These are phyloP conservation scores for Williopsis jadinii DNA, from an alignment of 1,139 yeast species.

Conservation along the genomic window DNA sequence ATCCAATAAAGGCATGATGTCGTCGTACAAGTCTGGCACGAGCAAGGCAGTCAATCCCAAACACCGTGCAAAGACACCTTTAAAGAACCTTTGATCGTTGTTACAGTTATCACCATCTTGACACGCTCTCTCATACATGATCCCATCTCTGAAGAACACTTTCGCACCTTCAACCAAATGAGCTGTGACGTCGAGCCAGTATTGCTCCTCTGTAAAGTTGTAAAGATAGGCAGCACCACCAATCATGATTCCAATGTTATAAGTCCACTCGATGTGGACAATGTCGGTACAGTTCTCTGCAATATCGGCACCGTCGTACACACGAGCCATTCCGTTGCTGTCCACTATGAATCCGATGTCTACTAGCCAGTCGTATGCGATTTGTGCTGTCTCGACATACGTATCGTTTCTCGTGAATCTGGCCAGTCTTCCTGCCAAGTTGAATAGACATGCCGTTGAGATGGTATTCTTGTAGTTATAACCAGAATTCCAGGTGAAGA, in stretches of 20 bases:
- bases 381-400: conserved; percentile 74
- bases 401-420: conserved; percentile 53
- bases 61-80: conserved; percentile 50
- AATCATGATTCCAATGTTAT: conserved; percentile 73
- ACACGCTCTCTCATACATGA: conserved; percentile 75
- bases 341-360: conserved; percentile 46
- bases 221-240: conserved; percentile 79
- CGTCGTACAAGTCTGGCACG: conserved; percentile 39
- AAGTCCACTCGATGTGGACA: conserved; percentile 69
- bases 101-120: conserved; percentile 39
- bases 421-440: conserved; percentile 56
- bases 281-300: conserved; percentile 52
- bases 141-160: conserved; percentile 45
- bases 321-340: conserved; percentile 28
- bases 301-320: conserved; percentile 74
- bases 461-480: conserved; percentile 62
- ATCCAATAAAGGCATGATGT: conserved; percentile 33
- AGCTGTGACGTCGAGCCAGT: conserved; percentile 58
- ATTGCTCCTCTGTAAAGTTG: conserved; percentile 57
- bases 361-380: conserved; percentile 74
- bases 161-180: conserved; percentile 44
- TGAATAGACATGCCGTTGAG: conserved; percentile 57
- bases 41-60: conserved; percentile 43
- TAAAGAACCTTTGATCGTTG: conserved; percentile 58
- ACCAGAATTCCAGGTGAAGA: conserved; percentile 63